Evolutionary conservation across 768 basidiomycete genomes (phyloP), one percentile per base, ranked within the genome.

Genomic region (Sporobolomyces pararoseus): DNA sequence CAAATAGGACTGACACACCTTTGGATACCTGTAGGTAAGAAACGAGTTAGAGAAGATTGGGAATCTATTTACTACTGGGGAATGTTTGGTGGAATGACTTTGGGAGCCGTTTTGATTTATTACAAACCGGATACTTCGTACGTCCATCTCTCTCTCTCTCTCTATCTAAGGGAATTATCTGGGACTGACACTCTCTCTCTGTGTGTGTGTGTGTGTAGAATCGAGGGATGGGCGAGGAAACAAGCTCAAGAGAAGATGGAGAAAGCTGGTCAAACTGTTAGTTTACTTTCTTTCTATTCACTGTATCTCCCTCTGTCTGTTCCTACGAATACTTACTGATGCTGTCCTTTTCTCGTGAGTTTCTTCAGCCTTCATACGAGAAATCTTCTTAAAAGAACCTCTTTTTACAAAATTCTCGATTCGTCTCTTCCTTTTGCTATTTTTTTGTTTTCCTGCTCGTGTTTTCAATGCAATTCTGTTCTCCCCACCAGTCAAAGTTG

Each of bases 81-180:
- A 16, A 78, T 81, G 74, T 78, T 78, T 62, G 80, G 80, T 21
- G 79, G 77, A 1, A 77, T 80, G 75, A 77, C 76, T 1, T 68
- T 81, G 32, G 79, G 76, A 21, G 77, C 74, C 42, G 76, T 80
- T 17, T 53, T 80, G 39, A 64, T 77, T 37, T 73, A 75, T 50
- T 81, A 80, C 77, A 81, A 80, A 76, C 80, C 80, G 13, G 78
- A 81, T 71, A 80, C 80, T 12, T 77, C 77, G 80, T 81, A 47
- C 21, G 80, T 77, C 25, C n/a, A 7, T 21, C 39, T 34, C 21
- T 21, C 47, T n/a, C 23, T 16, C 17, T 27, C 14, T 9, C 39
- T 42, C 39, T 42, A 42, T 42, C 17, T 9, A n/a, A n/a, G n/a
- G n/a, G n/a, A n/a, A n/a, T n/a, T n/a, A n/a, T n/a, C n/a, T n/a